Percentiles rank a stretch among this genome's conserved stretches.
phyloP scores from a whole-genome alignment of 768 basidiomycete genomes.

The Dictyophora rubrovolvata region DNA sequence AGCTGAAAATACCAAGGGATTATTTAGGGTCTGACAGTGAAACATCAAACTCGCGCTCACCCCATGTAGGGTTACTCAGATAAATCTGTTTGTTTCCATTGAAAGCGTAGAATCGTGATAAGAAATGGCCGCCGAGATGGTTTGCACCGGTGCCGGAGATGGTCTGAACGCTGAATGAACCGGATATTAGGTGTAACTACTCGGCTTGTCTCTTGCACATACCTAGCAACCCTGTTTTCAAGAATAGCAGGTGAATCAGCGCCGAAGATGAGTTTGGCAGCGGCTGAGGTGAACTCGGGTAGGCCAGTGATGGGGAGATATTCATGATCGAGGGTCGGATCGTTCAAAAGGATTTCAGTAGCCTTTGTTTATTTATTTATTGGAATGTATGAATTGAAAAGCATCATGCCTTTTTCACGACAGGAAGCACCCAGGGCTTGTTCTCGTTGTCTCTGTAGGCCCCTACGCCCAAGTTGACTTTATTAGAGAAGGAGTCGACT shows the following conservation, averaged over 20 bases:
- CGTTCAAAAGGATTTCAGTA: constrained; percentile 54
- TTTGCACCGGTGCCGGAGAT: constrained; percentile 96
- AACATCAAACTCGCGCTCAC: constrained; percentile 32
- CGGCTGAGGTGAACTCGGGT: constrained; percentile 69
- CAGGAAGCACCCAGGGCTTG: constrained; percentile 89
- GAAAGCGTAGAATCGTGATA: constrained; percentile 73
- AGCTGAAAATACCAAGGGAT: constrained; percentile 33
- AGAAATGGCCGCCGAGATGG: constrained; percentile 82
- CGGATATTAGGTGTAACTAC: not conserved
- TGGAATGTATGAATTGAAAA: constrained; percentile 1
- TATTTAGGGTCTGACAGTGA: constrained; percentile 1
- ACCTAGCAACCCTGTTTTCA: constrained; percentile 57
- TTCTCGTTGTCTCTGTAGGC: constrained; percentile 83
- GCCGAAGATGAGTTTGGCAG: constrained; percentile 77
- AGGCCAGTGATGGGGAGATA: constrained; percentile 88
- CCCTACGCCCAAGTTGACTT: constrained; percentile 89
- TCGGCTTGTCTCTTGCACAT: not conserved
- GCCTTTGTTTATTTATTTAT: constrained; percentile 37
- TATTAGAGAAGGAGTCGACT: constrained; percentile 59
- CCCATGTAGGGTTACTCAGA: constrained; percentile 93
- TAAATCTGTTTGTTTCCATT: constrained; percentile 59
- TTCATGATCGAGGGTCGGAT: constrained; percentile 77
- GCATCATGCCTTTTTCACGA: constrained; percentile 66
- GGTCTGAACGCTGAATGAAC: constrained; percentile 60
- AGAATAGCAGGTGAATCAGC: constrained; percentile 56